phyloP scores from a whole-genome alignment of 1,284 basidiomycete species.

The Athelia psychrophila region DNA sequence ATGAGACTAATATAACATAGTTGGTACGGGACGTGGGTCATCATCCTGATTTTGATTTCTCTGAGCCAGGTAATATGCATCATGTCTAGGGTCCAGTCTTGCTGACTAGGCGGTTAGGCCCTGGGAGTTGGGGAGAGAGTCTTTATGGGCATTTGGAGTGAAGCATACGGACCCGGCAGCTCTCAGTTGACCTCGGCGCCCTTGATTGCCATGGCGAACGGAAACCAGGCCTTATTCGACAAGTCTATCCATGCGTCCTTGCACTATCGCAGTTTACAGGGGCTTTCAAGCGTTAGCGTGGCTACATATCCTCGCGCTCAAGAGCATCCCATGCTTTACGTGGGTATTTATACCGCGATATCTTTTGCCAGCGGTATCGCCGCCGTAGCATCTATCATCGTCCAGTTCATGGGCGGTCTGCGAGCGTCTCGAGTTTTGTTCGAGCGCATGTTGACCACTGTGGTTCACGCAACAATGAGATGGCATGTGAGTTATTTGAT shows the following conservation, averaged over 20 bases:
- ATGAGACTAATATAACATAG: conserved; percentile 26
- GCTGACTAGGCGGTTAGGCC: conserved; percentile 27
- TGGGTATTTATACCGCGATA: conserved; percentile 59
- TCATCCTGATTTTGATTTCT: conserved; percentile 35
- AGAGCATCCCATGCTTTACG: conserved; percentile 61
- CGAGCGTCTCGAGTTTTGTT: conserved; percentile 62
- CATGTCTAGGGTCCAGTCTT: conserved; percentile 69
- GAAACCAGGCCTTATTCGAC: too few relatives aligned
- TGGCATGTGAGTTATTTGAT: conserved; percentile 31
- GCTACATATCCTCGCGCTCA: conserved; percentile 32
- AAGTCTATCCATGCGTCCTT: too few relatives aligned
- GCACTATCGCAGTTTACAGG: too few relatives aligned
- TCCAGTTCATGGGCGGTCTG: conserved; percentile 61
- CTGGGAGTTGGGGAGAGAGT: conserved; percentile 2
- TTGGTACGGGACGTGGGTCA: conserved; percentile 63
- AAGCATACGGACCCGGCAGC: background rate
- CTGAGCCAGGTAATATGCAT: conserved; percentile 54
- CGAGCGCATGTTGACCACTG: conserved; percentile 47
- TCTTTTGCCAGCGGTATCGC: conserved; percentile 45
- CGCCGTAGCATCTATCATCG: conserved; percentile 41
- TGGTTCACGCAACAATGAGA: conserved; percentile 59
- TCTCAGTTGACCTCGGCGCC: background rate
- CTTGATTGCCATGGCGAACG: background rate
- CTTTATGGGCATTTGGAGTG: background rate
- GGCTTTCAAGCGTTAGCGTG: too few relatives aligned